Percentiles rank a stretch among this genome's conserved stretches.
phyloP scores from a whole-genome alignment of 768 basidiomycete genomes.

The Mrakia hoshinonis region DNA sequence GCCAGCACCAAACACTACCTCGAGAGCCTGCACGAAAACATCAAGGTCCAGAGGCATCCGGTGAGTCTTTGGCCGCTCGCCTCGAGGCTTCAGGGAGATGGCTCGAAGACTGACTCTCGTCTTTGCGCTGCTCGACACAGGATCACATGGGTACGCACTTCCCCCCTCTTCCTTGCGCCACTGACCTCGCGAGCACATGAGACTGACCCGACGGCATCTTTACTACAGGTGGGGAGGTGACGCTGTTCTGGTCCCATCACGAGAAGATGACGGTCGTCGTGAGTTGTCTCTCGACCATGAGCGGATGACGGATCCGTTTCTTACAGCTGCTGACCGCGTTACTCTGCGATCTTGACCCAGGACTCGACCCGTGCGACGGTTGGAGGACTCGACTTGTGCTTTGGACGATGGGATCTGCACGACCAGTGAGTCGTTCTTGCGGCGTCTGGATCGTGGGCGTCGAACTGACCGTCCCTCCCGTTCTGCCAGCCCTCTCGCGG shows the following conservation, averaged over 20 bases:
- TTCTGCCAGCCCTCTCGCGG: constrained; percentile 59
- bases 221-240: constrained; percentile 29
- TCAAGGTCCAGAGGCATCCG: constrained; percentile 57
- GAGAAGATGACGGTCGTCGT: constrained; percentile 52
- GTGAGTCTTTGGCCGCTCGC: constrained; percentile 19
- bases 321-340: no score
- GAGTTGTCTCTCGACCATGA: not conserved
- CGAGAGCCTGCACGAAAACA: constrained; percentile 76
- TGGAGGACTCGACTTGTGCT: constrained; percentile 91
- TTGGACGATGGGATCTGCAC: constrained; percentile 93
- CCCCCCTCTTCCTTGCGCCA: no score
- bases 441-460: not conserved
- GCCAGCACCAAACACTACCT: constrained; percentile 52
- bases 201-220: no score
- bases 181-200: no score
- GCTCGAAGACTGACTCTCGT: no score
- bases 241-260: constrained; percentile 75
- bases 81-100: no score
- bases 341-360: not conserved
- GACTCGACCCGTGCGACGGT: constrained; percentile 72
- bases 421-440: constrained; percentile 46
- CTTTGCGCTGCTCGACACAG: not conserved
- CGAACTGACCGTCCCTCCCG: not conserved
- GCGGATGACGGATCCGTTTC: no score
- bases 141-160: constrained; percentile 20